Evolutionary conservation across 805 yeast species (phyloP), one percentile per base, ranked within the genome.

Genomic region (Candida mattraensis): DNA sequence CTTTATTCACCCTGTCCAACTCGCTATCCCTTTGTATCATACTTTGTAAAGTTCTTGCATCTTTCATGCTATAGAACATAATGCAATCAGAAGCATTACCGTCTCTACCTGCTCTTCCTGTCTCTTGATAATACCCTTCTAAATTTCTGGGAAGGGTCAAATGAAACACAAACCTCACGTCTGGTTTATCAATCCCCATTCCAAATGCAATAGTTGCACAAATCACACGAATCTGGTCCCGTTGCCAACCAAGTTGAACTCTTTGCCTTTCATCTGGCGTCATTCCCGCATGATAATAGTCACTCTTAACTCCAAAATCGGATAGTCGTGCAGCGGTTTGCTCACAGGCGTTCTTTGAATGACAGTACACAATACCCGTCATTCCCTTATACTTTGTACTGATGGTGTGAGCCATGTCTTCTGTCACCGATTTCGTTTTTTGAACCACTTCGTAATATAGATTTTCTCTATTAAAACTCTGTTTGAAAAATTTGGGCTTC

Each of bases 141-240:
- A 93, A 67, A 35, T 87, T 86, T 51, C 96, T 67, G 0, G 99
- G 97, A 17, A 93, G 64, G 5, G 93, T 85, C 45, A 83, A 70
- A 63, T 93, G 99, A 26, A 87, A 78, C 3, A 93, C 98, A 65
- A 73, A 89, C 30, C 99, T 68, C 9, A 93, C 99, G 61, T 93
- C 95, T 0, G 96, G 85, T 58, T 93, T 93, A 63, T 93, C 99
- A 38, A 93, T 91, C 30, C 99, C 99, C 99, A 93, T 93, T 18
- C 99, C 99, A 70, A 93, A 93, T 0, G 99, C 99, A 51, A 93
- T 84, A 0, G 99, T 93, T 0, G 99, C 99, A 65, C 97, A 91
- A 10, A 93, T 88, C 1, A 89, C 83, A 54, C 81, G 83, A 15
- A 82, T 63, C 14, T 61, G 57, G 37, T 83, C 82, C 2, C 63